Evolutionary conservation across 441 rosid genomes (phyloP).

Genomic region (Gossypium aridum): DNA sequence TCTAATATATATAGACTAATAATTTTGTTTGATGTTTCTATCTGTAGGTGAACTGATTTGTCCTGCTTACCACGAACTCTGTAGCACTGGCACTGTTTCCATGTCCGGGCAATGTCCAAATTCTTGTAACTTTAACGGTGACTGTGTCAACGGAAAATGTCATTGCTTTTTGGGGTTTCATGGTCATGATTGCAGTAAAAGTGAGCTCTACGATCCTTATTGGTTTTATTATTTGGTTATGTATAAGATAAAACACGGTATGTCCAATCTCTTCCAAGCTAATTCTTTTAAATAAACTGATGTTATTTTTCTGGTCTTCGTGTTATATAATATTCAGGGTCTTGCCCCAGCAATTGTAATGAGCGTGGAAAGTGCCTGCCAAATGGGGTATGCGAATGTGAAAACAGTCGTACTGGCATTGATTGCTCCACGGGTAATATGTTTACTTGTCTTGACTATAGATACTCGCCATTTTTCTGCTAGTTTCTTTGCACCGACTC

Average conservation of each 20-base stretch:
- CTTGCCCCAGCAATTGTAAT: constrained; percentile 79
- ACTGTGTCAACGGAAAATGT: constrained; percentile 82
- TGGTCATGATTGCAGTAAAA: constrained; percentile 80
- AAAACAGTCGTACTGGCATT: constrained; percentile 72
- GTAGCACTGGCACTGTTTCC: constrained; percentile 43
- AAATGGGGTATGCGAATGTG: constrained; percentile 70
- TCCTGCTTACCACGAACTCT: constrained; percentile 89
- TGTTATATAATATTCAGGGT: constrained; percentile 34
- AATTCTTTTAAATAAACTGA: neutral
- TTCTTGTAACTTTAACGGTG: constrained; percentile 86
- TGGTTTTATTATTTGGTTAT: neutral
- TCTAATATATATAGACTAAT: constrained; percentile 6
- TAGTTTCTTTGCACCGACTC: neutral
- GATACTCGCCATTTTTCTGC: no score
- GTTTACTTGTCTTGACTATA: neutral
- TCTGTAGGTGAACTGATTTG: constrained; percentile 80
- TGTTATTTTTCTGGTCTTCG: neutral
- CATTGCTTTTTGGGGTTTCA: constrained; percentile 87
- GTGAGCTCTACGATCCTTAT: constrained; percentile 40
- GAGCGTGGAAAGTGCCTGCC: constrained; percentile 74
- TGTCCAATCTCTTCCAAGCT: neutral
- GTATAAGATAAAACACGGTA: neutral
- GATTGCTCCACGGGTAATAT: constrained; percentile 92
- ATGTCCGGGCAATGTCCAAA: constrained; percentile 71
- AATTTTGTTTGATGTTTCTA: constrained; percentile 9